Evolutionary conservation across 805 yeast genomes (phyloP).

Genomic region (Saccharomycopsis sp.): DNA sequence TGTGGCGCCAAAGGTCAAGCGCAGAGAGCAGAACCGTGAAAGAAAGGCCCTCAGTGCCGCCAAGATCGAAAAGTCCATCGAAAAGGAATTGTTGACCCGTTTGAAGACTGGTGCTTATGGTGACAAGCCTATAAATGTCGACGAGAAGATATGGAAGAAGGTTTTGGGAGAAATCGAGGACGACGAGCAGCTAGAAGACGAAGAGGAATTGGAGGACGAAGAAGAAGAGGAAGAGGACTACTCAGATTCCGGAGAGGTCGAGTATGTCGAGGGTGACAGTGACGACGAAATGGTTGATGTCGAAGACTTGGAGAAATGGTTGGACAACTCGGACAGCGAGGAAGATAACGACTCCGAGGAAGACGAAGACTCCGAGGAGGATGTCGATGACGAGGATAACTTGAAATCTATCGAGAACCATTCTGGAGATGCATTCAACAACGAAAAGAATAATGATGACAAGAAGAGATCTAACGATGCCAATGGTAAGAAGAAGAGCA

Average conservation of each 20-base stretch:
- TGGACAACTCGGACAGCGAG: conserved; percentile 36
- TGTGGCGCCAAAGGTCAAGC: conserved; percentile 84
- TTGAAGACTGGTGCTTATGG: conserved; percentile 98
- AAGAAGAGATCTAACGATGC: not conserved
- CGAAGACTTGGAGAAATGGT: conserved; percentile 78
- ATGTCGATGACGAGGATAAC: conserved; percentile 16
- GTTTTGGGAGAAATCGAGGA: conserved; percentile 71
- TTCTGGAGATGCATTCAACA: conserved; percentile 14
- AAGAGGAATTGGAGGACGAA: conserved; percentile 41
- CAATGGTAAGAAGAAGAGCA: conserved; percentile 5
- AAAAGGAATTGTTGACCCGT: conserved; percentile 89
- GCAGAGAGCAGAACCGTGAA: conserved; percentile 92
- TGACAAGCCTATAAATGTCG: conserved; percentile 94
- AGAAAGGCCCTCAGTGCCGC: conserved; percentile 97
- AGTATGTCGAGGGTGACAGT: conserved; percentile 84
- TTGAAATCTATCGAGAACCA: conserved; percentile 14
- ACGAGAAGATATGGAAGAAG: conserved; percentile 91
- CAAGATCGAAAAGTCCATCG: conserved; percentile 91
- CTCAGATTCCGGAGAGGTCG: conserved; percentile 69
- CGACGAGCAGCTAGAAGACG: conserved; percentile 39
- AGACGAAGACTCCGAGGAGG: not conserved
- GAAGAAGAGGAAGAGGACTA: conserved; percentile 45
- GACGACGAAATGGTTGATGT: conserved; percentile 86
- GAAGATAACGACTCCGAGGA: not conserved
- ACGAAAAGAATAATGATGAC: conserved; percentile 8